These are phyloP conservation scores for Geotrichum cucujoidarum DNA, from an alignment of 1,139 yeast genomes.

Conservation along the genomic window DNA sequence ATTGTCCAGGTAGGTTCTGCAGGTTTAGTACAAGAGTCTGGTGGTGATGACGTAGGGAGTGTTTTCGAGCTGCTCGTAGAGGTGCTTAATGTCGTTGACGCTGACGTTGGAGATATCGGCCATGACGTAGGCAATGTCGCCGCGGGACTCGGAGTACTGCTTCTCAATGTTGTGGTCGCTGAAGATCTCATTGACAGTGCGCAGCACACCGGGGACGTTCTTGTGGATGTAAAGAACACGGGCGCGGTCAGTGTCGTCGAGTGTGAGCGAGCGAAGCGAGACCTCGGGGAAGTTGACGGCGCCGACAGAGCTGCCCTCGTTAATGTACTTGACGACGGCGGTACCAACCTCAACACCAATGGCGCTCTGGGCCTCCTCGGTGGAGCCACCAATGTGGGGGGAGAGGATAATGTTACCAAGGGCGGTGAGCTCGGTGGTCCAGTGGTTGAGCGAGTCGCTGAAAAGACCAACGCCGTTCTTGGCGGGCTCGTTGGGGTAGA, in stretches of 20 bases:
- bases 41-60: constrained; percentile 91
- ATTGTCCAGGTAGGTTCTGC: too few species aligned
- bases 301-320: constrained; percentile 94
- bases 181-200: constrained; percentile 92
- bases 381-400: constrained; percentile 98
- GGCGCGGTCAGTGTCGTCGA: constrained; percentile 74
- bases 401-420: constrained; percentile 86
- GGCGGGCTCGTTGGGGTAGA: constrained; percentile 96
- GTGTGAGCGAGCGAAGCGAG: constrained; percentile 81
- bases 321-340: constrained; percentile 82
- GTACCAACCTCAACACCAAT: constrained; percentile 94
- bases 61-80: constrained; percentile 80
- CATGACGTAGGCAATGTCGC: constrained; percentile 95
- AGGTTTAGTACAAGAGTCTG: constrained; percentile 74
- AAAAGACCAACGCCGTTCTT: constrained; percentile 87
- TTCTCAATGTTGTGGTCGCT: constrained; percentile 94
- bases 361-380: constrained; percentile 98
- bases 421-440: constrained; percentile 78
- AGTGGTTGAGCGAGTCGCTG: constrained; percentile 63
- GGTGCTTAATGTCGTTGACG: constrained; percentile 71
- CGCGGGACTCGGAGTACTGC: constrained; percentile 94
- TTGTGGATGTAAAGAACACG: constrained; percentile 95
- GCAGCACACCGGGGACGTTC: constrained; percentile 98
- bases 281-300: constrained; percentile 99
- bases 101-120: constrained; percentile 92